Conservation (phyloP, 495 filamentous ascomycete genomes). For the Aspergillus cavernicola region DNA sequence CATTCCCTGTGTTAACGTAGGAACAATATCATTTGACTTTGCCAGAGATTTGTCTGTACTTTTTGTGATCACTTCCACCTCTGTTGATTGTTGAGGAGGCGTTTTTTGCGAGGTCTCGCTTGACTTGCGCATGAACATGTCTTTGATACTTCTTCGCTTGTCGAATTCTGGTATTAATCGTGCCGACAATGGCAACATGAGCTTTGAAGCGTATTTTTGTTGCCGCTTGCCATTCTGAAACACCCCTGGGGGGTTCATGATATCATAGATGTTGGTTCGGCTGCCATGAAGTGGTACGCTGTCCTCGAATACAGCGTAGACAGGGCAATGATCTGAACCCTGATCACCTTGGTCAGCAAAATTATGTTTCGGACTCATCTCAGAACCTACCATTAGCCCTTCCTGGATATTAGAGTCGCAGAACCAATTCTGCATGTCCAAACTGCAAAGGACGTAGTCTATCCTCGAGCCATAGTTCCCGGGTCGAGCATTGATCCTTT, state of each 20-base stretch:
- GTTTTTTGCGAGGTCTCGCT: constrained; percentile 12
- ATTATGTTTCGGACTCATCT: neutral
- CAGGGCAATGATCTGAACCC: constrained; percentile 96
- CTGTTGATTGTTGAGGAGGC: neutral
- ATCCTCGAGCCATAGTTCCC: constrained; percentile 90
- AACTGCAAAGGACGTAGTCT: constrained; percentile 85
- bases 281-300: constrained; percentile 48
- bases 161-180: constrained; percentile 86
- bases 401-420: constrained; percentile 89
- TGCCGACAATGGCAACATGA: constrained; percentile 70
- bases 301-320: constrained; percentile 75
- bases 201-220: constrained; percentile 61
- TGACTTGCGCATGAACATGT: constrained; percentile 77
- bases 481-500: constrained; percentile 79
- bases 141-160: constrained; percentile 77
- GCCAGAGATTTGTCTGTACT: neutral
- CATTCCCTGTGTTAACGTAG: neutral
- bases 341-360: constrained; percentile 30
- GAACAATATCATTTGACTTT: neutral
- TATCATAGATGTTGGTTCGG: constrained; percentile 57
- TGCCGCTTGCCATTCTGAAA: constrained; percentile 68
- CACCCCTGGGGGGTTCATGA: constrained; percentile 76
- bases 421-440: constrained; percentile 81
- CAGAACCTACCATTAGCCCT: constrained; percentile 65
- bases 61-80: neutral